These are phyloP conservation scores for Luzula sylvatica DNA, from an alignment of 176 grass and related monocot species.

Conservation along the genomic window DNA sequence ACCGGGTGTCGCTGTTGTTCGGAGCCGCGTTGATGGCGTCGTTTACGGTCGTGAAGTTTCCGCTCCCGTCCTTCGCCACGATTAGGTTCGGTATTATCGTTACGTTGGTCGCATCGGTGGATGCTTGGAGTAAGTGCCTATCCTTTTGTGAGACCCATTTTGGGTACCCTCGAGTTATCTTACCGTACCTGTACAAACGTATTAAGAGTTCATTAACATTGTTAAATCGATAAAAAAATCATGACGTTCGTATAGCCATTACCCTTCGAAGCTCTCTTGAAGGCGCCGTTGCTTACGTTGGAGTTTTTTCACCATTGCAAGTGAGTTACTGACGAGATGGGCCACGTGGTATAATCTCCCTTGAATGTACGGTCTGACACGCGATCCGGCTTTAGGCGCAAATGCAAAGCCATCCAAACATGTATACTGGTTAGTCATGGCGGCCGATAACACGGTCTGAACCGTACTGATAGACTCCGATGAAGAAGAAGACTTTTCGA, in stretches of 20 bases:
- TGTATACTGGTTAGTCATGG: slow-evolving; percentile 87
- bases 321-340: slow-evolving; percentile 66
- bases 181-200: slow-evolving; percentile 35
- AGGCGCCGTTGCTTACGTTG: neutral
- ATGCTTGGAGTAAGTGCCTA: slow-evolving; percentile 38
- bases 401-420: slow-evolving; percentile 68
- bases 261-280: slow-evolving; percentile 23
- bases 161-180: slow-evolving; percentile 50
- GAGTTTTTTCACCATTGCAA: slow-evolving; percentile 71
- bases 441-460: slow-evolving; percentile 71
- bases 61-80: slow-evolving; percentile 91
- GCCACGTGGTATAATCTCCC: slow-evolving; percentile 78
- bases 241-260: neutral
- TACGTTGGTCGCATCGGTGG: neutral
- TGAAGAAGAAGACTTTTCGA: slow-evolving; percentile 20
- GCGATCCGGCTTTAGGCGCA: slow-evolving; percentile 25
- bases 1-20: slow-evolving; percentile 64
- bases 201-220: neutral
- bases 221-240: neutral
- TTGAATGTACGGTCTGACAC: slow-evolving; percentile 64
- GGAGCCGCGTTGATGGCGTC: slow-evolving; percentile 75
- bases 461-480: slow-evolving; percentile 29
- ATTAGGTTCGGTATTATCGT: slow-evolving; percentile 23
- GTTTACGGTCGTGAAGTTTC: slow-evolving; percentile 60
- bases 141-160: slow-evolving; percentile 41